phyloP scores from a whole-genome alignment of 2,329 filamentous ascomycete species.

The Zarea fungicola region DNA sequence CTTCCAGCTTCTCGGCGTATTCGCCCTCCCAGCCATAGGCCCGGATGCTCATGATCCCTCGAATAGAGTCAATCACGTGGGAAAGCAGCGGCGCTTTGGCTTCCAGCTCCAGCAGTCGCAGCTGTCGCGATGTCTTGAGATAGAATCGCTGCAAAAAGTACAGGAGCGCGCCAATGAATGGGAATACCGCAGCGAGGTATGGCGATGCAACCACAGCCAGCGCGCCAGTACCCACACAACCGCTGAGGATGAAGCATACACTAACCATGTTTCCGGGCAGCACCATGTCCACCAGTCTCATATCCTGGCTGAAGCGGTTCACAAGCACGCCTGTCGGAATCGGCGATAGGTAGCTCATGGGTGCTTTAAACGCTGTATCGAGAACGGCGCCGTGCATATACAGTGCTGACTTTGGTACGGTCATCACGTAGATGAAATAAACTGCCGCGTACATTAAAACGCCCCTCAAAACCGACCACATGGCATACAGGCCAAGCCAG shows the following conservation, averaged over 20 bases:
- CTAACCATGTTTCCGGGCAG: constrained; percentile 5
- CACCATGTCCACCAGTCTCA: constrained; percentile 12
- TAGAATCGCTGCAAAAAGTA: constrained; percentile 12
- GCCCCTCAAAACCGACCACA: background rate
- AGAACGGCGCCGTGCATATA: constrained; percentile 7
- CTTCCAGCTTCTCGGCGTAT: background rate
- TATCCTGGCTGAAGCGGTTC: constrained; percentile 16
- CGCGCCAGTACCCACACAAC: constrained; percentile 1
- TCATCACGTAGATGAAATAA: constrained; percentile 9
- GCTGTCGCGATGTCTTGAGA: constrained; percentile 13
- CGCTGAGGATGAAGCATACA: background rate
- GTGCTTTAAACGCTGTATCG: constrained; percentile 7
- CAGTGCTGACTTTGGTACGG: constrained; percentile 6
- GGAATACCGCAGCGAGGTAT: constrained; percentile 9
- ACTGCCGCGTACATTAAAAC: background rate
- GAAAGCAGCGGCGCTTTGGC: constrained; percentile 28
- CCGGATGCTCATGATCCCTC: constrained; percentile 41
- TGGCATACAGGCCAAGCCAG: constrained; percentile 10
- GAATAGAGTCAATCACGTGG: constrained; percentile 37
- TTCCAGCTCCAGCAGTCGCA: constrained; percentile 22
- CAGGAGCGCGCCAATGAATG: background rate
- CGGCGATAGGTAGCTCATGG: constrained; percentile 6
- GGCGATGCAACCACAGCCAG: constrained; percentile 9
- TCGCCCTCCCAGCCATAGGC: constrained; percentile 41
- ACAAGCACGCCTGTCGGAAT: constrained; percentile 10